Evolutionary conservation across 345 rosid genomes (phyloP).

Genomic region (Citrus trifoliata): DNA sequence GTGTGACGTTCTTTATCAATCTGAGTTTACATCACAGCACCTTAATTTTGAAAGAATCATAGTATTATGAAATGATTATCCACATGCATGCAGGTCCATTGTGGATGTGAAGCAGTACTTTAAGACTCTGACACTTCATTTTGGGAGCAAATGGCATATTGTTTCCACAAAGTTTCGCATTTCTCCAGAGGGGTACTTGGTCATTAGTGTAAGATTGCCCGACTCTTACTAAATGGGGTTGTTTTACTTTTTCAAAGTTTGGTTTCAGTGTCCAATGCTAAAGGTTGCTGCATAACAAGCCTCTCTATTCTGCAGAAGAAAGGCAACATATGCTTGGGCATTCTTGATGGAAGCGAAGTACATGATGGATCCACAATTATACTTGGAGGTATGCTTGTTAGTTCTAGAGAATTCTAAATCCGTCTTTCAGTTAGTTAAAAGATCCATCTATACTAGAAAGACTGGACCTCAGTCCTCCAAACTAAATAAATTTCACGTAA

Average conservation of each 20-base stretch:
- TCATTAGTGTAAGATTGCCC: constrained; percentile 54
- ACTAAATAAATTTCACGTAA: background rate
- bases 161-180: constrained; percentile 55
- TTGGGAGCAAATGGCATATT: constrained; percentile 90
- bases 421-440: background rate
- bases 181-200: constrained; percentile 80
- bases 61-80: constrained; percentile 4
- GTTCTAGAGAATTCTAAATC: background rate
- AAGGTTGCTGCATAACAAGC: background rate
- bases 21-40: background rate
- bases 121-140: constrained; percentile 76
- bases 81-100: constrained; percentile 50
- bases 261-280: background rate
- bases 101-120: constrained; percentile 58
- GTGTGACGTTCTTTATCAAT: background rate
- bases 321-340: constrained; percentile 86
- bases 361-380: constrained; percentile 76
- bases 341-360: constrained; percentile 82
- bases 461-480: background rate
- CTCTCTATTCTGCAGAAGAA: constrained; percentile 48
- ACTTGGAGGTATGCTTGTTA: constrained; percentile 70
- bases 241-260: background rate
- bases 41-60: background rate
- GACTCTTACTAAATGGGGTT: background rate
- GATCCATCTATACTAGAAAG: background rate